Conservation (phyloP, 2,329 filamentous ascomycete species). For the Zarea fungicola region DNA sequence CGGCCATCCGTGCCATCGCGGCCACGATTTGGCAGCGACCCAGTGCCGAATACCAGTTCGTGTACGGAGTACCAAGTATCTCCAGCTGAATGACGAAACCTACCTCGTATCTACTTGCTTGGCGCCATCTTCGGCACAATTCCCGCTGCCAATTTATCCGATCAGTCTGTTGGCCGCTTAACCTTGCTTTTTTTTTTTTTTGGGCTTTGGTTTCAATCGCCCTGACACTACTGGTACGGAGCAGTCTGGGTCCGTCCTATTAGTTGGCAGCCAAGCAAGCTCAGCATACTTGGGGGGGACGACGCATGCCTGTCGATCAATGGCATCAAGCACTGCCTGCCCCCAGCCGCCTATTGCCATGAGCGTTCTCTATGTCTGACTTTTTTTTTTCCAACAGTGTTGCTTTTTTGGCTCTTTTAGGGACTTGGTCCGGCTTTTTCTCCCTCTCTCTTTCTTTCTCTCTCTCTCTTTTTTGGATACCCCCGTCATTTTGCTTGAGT, state of each 20-base stretch:
- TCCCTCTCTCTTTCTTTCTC: constrained; percentile 1
- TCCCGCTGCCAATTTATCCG: too few species aligned
- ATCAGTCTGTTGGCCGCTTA: not conserved
- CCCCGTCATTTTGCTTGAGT: constrained; percentile 7
- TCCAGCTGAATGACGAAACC: not conserved
- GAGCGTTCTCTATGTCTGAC: constrained; percentile 3
- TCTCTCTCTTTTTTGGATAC: not conserved
- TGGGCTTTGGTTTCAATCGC: not conserved
- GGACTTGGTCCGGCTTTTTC: constrained; percentile 8
- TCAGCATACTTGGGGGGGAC: constrained; percentile 7
- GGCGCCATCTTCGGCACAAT: constrained; percentile 2
- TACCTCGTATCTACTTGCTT: constrained; percentile 6
- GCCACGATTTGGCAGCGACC: not conserved
- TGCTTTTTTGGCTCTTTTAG: not conserved
- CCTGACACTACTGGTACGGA: constrained; percentile 5
- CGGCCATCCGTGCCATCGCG: not conserved
- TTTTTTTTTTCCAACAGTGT: too few species aligned
- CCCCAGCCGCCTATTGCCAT: constrained; percentile 1
- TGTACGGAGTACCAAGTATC: not conserved
- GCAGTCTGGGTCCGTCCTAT: not conserved
- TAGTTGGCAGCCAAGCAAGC: not conserved
- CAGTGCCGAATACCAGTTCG: not conserved
- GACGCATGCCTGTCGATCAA: constrained; percentile 9
- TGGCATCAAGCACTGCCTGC: constrained; percentile 6
- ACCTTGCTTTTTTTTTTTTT: not conserved